A percentile compares a stretch with the other conserved stretches of the same genome.
Conservation (phyloP, 2,329 filamentous ascomycete genomes). For the Pseudocercospora cruenta region DNA sequence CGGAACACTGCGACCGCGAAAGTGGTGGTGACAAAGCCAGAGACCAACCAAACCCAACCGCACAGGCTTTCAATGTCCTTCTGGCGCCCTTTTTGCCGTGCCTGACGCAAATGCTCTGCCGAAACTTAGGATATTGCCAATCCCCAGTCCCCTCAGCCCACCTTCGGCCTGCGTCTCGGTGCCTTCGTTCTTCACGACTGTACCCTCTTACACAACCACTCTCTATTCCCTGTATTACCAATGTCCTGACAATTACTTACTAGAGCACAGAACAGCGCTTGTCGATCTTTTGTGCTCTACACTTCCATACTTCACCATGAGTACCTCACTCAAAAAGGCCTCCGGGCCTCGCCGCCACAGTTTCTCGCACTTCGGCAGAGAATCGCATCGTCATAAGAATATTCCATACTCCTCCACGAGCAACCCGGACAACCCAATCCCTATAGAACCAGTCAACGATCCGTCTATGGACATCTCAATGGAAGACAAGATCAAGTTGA, state of each 20-base stretch:
- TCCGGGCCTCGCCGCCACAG: slow-evolving; percentile 35
- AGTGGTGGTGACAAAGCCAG: not conserved
- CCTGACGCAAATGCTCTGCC: slow-evolving; percentile 1
- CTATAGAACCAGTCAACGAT: slow-evolving; percentile 44
- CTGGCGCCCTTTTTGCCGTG: not conserved
- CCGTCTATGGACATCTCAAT: slow-evolving; percentile 24
- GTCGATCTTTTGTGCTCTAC: not conserved
- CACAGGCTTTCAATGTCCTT: not conserved
- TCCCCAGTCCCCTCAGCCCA: slow-evolving; percentile 1
- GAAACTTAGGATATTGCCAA: not conserved
- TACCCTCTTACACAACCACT: slow-evolving; percentile 1
- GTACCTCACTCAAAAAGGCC: slow-evolving; percentile 18
- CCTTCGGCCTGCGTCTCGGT: slow-evolving; percentile 1
- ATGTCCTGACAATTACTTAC: slow-evolving; percentile 21
- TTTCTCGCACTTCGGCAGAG: slow-evolving; percentile 33
- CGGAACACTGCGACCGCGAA: not conserved
- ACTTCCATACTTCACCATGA: slow-evolving; percentile 20
- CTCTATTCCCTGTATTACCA: slow-evolving; percentile 14
- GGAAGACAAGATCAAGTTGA: slow-evolving; percentile 30
- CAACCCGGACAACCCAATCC: slow-evolving; percentile 52
- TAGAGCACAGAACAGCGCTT: slow-evolving; percentile 10
- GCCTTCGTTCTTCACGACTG: not conserved
- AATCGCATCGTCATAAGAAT: slow-evolving; percentile 38
- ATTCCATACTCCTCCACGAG: slow-evolving; percentile 50
- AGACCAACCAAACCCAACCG: not conserved